Evolutionary conservation across 2,329 filamentous ascomycete species (phyloP).

Genomic region (Colletotrichum gigasporum): DNA sequence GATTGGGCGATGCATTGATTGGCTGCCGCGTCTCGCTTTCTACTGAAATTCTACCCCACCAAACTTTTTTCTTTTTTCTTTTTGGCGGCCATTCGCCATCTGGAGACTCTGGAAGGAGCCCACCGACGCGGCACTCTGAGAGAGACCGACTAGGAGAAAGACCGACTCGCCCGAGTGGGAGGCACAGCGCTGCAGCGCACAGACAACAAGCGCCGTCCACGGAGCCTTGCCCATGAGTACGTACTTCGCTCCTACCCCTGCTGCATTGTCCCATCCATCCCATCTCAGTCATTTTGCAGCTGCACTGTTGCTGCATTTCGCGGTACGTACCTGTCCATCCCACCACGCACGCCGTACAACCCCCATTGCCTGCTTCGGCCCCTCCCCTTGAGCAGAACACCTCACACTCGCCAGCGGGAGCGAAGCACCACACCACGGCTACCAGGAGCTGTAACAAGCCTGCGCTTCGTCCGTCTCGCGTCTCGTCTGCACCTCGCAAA

Average conservation of each 20-base stretch:
- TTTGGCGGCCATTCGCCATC: neutral
- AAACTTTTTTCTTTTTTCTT: neutral
- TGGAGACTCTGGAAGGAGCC: neutral
- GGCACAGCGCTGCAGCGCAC: conserved; percentile 15
- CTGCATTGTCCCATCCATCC: conserved; percentile 11
- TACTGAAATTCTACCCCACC: neutral
- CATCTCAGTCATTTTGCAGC: conserved; percentile 20
- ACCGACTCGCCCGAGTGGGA: conserved; percentile 18
- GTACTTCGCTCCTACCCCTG: conserved; percentile 1
- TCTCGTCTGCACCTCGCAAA: conserved; percentile 16
- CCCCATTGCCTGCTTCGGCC: conserved; percentile 22
- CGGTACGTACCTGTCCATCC: conserved; percentile 22
- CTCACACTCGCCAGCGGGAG: no score
- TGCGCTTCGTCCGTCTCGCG: neutral
- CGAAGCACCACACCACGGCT: no score
- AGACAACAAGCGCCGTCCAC: conserved; percentile 24
- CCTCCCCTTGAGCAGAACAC: conserved; percentile 9
- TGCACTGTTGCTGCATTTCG: no score
- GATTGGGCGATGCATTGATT: conserved; percentile 9
- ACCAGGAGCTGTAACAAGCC: no score
- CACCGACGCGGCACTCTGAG: neutral
- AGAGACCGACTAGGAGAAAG: neutral
- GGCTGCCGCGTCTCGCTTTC: neutral
- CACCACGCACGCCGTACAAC: conserved; percentile 24
- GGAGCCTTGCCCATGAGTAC: conserved; percentile 18